Percentiles rank a stretch among this genome's conserved stretches.
Conservation (phyloP, 495 filamentous ascomycete genomes). For the Lepraria neglecta region DNA sequence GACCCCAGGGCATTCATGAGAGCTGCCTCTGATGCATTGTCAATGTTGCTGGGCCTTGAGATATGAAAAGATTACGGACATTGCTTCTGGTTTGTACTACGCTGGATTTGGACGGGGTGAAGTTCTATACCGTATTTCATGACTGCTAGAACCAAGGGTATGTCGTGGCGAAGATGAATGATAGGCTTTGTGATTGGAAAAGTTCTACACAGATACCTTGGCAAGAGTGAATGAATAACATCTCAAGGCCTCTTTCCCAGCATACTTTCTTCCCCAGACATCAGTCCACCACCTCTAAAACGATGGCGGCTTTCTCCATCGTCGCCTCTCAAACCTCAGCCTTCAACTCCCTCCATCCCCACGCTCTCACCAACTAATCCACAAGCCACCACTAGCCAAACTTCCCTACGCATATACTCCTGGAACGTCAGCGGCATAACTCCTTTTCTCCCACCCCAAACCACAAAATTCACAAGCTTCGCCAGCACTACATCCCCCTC, state of each 20-base stretch:
- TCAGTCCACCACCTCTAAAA: conserved; percentile 32
- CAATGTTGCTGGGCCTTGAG: neutral
- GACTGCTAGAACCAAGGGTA: too few relatives aligned
- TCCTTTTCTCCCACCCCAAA: conserved; percentile 34
- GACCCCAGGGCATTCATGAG: conserved; percentile 63
- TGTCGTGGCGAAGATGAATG: too few relatives aligned
- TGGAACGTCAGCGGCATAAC: conserved; percentile 50
- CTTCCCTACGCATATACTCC: conserved; percentile 35
- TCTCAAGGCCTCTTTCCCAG: too few relatives aligned
- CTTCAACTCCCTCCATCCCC: neutral
- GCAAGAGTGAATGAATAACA: too few relatives aligned
- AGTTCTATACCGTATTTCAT: conserved; percentile 30
- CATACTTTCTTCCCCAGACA: neutral
- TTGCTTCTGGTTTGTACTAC: conserved; percentile 41
- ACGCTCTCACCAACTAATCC: neutral
- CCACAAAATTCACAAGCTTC: conserved; percentile 2
- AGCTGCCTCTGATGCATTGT: conserved; percentile 25
- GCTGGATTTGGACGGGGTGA: conserved; percentile 54
- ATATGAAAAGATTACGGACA: neutral
- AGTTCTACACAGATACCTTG: too few relatives aligned
- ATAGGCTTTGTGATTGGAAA: too few relatives aligned
- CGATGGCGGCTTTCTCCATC: conserved; percentile 20
- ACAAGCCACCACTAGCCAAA: neutral
- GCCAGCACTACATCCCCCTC: neutral
- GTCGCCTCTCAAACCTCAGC: neutral